Percentiles rank a stretch among this genome's conserved stretches.
Conservation (phyloP, 1,284 basidiomycete genomes). For the Anthracocystis walkeri region DNA sequence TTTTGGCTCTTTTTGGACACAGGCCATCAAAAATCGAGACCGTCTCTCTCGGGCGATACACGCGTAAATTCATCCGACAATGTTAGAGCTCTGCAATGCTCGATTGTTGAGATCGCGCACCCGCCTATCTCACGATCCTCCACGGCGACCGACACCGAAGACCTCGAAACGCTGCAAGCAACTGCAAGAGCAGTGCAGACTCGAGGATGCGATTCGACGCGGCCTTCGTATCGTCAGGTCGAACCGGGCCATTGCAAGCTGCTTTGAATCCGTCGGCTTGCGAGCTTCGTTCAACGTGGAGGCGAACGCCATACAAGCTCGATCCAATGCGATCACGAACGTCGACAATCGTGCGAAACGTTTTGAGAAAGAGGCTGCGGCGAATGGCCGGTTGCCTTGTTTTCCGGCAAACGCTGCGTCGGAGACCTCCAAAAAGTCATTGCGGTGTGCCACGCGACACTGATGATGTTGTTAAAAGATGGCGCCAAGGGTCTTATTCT, state of each 20-base stretch:
- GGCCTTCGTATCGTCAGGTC: too few relatives aligned
- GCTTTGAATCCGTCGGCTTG: not conserved
- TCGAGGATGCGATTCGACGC: too few relatives aligned
- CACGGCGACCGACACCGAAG: too few relatives aligned
- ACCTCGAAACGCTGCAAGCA: too few relatives aligned
- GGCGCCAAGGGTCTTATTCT: not conserved
- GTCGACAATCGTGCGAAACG: conserved; percentile 8
- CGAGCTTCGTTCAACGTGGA: not conserved
- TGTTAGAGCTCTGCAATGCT: not conserved
- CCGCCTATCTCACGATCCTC: too few relatives aligned
- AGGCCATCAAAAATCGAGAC: not conserved
- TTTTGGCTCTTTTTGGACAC: not conserved
- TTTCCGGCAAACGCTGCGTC: not conserved
- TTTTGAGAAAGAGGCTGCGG: not conserved
- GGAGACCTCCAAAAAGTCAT: not conserved
- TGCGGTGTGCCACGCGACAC: not conserved
- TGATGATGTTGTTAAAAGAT: not conserved
- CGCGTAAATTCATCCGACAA: not conserved
- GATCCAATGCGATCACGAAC: not conserved
- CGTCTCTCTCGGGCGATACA: conserved; percentile 5
- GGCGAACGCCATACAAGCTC: not conserved
- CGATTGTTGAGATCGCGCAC: too few relatives aligned
- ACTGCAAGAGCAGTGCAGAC: too few relatives aligned
- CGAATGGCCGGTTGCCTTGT: not conserved
- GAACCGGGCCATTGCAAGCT: too few relatives aligned